A percentile compares a stretch with the other conserved stretches of the same genome.
These are phyloP conservation scores for Colletotrichum lentis DNA, from an alignment of 2,329 filamentous ascomycete genomes.

Conservation along the genomic window DNA sequence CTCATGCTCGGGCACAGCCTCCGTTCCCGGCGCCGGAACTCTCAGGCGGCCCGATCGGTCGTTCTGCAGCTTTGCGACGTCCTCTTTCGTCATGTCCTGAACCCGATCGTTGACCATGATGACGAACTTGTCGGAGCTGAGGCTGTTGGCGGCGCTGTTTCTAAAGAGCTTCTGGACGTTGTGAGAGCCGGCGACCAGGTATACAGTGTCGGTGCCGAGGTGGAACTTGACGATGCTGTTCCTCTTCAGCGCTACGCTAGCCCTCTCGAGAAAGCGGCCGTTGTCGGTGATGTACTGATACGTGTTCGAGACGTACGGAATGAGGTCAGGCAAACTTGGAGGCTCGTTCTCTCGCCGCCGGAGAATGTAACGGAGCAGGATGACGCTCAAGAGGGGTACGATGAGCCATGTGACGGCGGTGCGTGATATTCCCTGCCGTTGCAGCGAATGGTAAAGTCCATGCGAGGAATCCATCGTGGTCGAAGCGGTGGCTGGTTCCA, in stretches of 20 bases:
- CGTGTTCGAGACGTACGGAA: conserved; percentile 38
- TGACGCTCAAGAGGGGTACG: background rate
- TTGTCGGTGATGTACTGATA: conserved; percentile 37
- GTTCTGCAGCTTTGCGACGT: conserved; percentile 26
- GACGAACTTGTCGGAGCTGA: conserved; percentile 38
- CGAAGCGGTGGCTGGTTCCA: background rate
- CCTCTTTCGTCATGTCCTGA: conserved; percentile 25
- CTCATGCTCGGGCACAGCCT: conserved; percentile 32
- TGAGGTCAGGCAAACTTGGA: background rate
- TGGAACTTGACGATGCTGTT: conserved; percentile 27
- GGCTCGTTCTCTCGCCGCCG: background rate
- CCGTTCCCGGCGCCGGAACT: conserved; percentile 34
- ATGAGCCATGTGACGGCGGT: background rate
- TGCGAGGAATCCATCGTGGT: background rate
- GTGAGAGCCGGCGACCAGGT: conserved; percentile 26
- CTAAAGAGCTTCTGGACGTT: conserved; percentile 35
- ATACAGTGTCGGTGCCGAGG: conserved; percentile 26
- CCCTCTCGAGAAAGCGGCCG: conserved; percentile 33
- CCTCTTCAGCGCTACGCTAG: background rate
- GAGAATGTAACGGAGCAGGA: background rate
- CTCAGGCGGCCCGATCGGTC: conserved; percentile 38
- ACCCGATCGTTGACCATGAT: conserved; percentile 18
- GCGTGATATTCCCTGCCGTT: background rate
- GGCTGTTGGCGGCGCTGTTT: conserved; percentile 9
- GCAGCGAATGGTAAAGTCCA: background rate